phyloP scores from a whole-genome alignment of 2,329 filamentous ascomycete genomes.

The Coleophoma crateriformis region DNA sequence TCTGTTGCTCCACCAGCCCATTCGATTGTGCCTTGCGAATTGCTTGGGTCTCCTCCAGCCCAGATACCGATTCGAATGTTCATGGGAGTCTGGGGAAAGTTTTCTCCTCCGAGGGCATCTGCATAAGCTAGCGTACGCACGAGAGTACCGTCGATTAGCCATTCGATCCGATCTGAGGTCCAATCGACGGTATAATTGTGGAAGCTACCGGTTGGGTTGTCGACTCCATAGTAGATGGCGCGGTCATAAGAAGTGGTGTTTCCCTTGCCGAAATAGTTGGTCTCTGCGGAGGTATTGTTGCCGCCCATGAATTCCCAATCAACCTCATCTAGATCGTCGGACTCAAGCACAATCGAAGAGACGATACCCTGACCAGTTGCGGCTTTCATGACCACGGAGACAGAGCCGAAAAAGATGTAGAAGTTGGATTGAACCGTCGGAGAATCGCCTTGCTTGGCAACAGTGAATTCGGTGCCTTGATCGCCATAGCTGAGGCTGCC shows the following conservation, averaged over 20 bases:
- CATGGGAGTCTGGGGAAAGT: constrained; percentile 75
- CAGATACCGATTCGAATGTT: constrained; percentile 62
- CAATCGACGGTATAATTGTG: constrained; percentile 72
- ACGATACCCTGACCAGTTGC: constrained; percentile 71
- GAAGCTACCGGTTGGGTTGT: constrained; percentile 49
- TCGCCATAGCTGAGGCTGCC: constrained; percentile 58
- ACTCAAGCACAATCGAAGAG: constrained; percentile 77
- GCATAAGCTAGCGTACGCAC: constrained; percentile 58
- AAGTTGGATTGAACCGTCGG: constrained; percentile 75
- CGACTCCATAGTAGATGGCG: constrained; percentile 55
- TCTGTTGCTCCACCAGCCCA: constrained; percentile 69
- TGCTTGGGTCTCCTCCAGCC: constrained; percentile 52
- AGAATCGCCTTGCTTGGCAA: constrained; percentile 65
- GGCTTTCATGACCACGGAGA: constrained; percentile 74
- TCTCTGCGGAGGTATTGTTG: constrained; percentile 56
- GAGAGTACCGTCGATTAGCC: constrained; percentile 62
- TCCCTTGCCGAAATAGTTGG: constrained; percentile 77
- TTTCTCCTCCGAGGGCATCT: constrained; percentile 55
- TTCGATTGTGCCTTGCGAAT: constrained; percentile 52
- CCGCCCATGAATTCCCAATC: constrained; percentile 80
- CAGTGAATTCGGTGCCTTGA: constrained; percentile 66
- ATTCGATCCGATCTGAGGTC: constrained; percentile 62
- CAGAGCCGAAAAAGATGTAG: constrained; percentile 80
- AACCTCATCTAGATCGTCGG: constrained; percentile 79
- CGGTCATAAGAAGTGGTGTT: constrained; percentile 67